A percentile compares a stretch with the other conserved stretches of the same genome.
phyloP scores from a whole-genome alignment of 2,329 filamentous ascomycete genomes.

The Monilinia aucupariae region DNA sequence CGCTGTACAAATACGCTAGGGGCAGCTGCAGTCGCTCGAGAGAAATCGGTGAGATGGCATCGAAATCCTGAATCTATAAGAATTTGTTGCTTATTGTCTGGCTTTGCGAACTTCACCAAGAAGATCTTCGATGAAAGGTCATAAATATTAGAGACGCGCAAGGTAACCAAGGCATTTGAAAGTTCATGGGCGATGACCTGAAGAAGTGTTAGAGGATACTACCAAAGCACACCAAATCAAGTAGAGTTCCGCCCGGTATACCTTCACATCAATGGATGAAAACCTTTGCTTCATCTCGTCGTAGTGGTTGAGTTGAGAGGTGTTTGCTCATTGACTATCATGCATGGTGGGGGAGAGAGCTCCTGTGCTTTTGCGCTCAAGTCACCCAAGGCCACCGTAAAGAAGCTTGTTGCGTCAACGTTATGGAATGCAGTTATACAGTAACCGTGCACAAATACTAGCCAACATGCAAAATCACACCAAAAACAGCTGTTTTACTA shows the following conservation, averaged over 20 bases:
- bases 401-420: no score
- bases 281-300: slow-evolving; percentile 68
- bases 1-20: slow-evolving; percentile 82
- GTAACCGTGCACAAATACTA: no score
- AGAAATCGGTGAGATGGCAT: slow-evolving; percentile 87
- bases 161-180: slow-evolving; percentile 63
- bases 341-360: slow-evolving; percentile 9
- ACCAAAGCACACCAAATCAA: slow-evolving; percentile 5
- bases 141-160: slow-evolving; percentile 90
- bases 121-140: slow-evolving; percentile 94
- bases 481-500: no score
- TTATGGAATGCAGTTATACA: no score
- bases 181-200: slow-evolving; percentile 95
- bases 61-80: slow-evolving; percentile 94
- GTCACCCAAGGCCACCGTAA: neutral
- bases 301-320: neutral
- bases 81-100: slow-evolving; percentile 81
- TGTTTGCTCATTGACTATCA: neutral
- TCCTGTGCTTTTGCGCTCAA: neutral
- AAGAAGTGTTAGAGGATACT: neutral
- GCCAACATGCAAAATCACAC: no score
- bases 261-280: slow-evolving; percentile 73
- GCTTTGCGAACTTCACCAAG: slow-evolving; percentile 89
- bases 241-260: slow-evolving; percentile 29
- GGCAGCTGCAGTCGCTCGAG: slow-evolving; percentile 74